Conservation (phyloP, 345 rosid species). For the Heritiera fomes region DNA sequence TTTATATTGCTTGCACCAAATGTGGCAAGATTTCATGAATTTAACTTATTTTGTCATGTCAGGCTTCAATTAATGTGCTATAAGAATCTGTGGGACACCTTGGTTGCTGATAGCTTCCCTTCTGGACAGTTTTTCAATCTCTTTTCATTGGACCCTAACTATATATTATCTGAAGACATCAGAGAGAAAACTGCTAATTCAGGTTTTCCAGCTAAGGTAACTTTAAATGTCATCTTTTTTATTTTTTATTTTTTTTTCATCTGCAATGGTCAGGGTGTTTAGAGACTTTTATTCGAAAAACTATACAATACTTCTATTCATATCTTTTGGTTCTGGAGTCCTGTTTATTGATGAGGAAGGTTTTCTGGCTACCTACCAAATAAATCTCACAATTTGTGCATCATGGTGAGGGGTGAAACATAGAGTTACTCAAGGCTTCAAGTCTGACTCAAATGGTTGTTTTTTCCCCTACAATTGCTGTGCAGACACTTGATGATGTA, state of each 20-base stretch:
- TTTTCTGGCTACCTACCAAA: not conserved
- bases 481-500: slow-evolving; percentile 74
- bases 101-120: slow-evolving; percentile 55
- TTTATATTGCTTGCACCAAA: not conserved
- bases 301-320: not conserved
- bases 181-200: slow-evolving; percentile 48
- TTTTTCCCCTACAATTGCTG: not conserved
- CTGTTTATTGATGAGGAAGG: not conserved
- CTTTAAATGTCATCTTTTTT: not conserved
- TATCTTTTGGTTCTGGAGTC: not conserved
- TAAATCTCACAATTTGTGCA: not conserved
- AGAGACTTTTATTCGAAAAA: not conserved
- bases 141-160: slow-evolving; percentile 57
- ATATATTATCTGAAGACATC: slow-evolving; percentile 54
- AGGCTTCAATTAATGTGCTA: slow-evolving; percentile 89
- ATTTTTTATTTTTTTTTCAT: not conserved
- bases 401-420: not conserved
- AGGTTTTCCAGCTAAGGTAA: slow-evolving; percentile 66
- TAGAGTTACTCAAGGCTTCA: not conserved
- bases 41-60: slow-evolving; percentile 16
- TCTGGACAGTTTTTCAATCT: slow-evolving; percentile 45
- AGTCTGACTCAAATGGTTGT: slow-evolving; percentile 2
- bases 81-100: slow-evolving; percentile 75
- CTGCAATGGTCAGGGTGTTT: not conserved
- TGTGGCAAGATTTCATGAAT: not conserved